Conservation (phyloP, 306 rosid genomes). For the Psophocarpus tetragonolobus region DNA sequence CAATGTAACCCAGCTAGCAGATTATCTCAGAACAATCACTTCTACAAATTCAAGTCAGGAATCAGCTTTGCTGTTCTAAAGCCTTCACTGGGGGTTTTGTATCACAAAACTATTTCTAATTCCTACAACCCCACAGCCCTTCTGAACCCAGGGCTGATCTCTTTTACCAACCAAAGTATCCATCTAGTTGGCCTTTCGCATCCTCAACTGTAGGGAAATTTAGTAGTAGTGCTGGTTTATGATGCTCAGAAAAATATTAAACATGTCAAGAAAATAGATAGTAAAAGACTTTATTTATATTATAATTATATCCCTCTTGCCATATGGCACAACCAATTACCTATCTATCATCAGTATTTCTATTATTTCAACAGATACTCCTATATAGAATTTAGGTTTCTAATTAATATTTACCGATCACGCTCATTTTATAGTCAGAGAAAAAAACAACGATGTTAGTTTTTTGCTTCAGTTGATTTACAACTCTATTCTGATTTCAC, state of each 20-base stretch:
- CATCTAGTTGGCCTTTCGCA: not conserved
- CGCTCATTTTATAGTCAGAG: too few species aligned
- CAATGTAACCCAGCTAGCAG: not conserved
- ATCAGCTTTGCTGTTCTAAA: not conserved
- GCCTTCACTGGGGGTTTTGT: not conserved
- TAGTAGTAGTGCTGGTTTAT: not conserved
- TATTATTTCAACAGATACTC: not conserved
- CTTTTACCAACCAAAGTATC: too few species aligned
- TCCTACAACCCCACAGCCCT: not conserved
- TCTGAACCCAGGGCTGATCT: not conserved
- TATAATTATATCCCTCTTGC: not conserved
- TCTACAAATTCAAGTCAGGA: not conserved
- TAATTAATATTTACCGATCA: too few species aligned
- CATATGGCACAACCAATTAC: not conserved
- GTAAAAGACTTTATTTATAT: not conserved
- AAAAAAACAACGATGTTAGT: not conserved
- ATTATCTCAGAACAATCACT: not conserved
- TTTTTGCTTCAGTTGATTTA: not conserved
- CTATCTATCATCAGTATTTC: not conserved
- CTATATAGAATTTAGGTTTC: too few species aligned
- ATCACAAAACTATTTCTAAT: not conserved
- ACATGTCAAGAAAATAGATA: not conserved
- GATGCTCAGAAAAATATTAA: not conserved
- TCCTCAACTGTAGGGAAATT: not conserved
- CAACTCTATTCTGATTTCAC: not conserved